phyloP scores from a whole-genome alignment of 176 grass and related monocot genomes.

The Oryza meyeriana region DNA sequence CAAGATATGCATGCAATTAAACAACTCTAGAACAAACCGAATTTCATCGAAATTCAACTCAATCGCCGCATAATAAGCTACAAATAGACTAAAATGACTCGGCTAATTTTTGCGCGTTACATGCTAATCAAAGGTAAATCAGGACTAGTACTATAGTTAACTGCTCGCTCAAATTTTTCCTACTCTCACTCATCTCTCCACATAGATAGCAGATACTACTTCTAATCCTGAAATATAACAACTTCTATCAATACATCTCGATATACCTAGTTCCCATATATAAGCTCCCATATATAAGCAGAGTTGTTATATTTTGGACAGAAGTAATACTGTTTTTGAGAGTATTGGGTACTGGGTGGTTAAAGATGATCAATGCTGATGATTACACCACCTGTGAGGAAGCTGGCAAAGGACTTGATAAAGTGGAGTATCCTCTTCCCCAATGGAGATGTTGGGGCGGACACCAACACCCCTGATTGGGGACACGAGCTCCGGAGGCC shows the following conservation, averaged over 20 bases:
- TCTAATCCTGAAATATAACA: too few species aligned
- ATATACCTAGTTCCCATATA: too few species aligned
- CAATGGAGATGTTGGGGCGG: conserved; percentile 35
- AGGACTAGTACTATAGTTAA: not conserved
- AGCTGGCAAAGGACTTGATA: conserved; percentile 39
- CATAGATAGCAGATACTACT: not conserved
- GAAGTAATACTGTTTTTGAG: too few species aligned
- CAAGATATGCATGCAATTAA: too few species aligned
- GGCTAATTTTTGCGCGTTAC: not conserved
- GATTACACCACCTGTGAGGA: conserved; percentile 40
- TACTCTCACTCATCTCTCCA: not conserved
- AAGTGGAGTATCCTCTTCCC: conserved; percentile 25
- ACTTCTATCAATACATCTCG: too few species aligned
- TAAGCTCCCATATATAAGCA: too few species aligned
- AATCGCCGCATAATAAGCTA: too few species aligned
- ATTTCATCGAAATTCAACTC: too few species aligned
- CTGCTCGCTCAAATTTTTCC: not conserved
- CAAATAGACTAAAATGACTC: not conserved
- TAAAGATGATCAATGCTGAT: conserved; percentile 22
- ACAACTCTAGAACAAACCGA: too few species aligned
- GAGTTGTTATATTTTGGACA: too few species aligned
- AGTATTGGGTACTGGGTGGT: not conserved
- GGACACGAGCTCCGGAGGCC: conserved; percentile 15
- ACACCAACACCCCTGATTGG: conserved; percentile 32
- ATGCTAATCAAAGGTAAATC: not conserved